Evolutionary conservation across 306 rosid genomes (phyloP), one percentile per base, ranked within the genome.

Genomic region (Ormosia emarginata): DNA sequence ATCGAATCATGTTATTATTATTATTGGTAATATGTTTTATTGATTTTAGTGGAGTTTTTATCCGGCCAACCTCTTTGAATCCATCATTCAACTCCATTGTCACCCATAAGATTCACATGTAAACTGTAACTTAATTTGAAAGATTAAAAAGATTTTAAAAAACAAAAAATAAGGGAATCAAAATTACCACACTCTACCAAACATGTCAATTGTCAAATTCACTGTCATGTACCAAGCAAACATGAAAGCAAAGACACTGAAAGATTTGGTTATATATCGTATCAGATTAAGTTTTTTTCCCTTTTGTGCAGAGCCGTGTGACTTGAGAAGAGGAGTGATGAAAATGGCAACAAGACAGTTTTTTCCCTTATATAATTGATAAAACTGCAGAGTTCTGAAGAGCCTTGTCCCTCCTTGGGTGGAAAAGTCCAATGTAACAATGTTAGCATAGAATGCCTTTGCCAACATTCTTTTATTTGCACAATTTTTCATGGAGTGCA

Each of bases 361-460:
- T 63, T 67, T 29, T 52, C 33, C 85, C 81, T 67, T 53, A 68
- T 47, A 75, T 73, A 41, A 67, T 79, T 47, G 24, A 63, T 46
- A 50, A 50, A 81, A 81, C 52, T 71, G 69, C 82, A 72, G 81
- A 70, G 67, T 64, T 56, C 81, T 62, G 78, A 83, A 71, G 52
- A 72, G 44, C 67, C 61, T 39, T 81, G 84, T 85, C 73, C 32
- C 85, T 83, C 80, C 84, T 83, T 47, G 57, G 47, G 44, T 75
- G 71, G 72, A 44, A 81, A 62, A 58, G 71, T 80, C 85, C 82
- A 70, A 82, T 39, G 64, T 70, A 24, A 47, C 66, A 36, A 63
- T 7, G 69, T 41, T 75, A 24, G 33, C 41, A 75, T 75, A 24
- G 15, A 56, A 75, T 58, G 79, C 44, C 68, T 56, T 74, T 74